Percentiles rank a stretch among this genome's conserved stretches.
phyloP scores from a whole-genome alignment of 2,329 filamentous ascomycete genomes.

The Apiospora arundinis region DNA sequence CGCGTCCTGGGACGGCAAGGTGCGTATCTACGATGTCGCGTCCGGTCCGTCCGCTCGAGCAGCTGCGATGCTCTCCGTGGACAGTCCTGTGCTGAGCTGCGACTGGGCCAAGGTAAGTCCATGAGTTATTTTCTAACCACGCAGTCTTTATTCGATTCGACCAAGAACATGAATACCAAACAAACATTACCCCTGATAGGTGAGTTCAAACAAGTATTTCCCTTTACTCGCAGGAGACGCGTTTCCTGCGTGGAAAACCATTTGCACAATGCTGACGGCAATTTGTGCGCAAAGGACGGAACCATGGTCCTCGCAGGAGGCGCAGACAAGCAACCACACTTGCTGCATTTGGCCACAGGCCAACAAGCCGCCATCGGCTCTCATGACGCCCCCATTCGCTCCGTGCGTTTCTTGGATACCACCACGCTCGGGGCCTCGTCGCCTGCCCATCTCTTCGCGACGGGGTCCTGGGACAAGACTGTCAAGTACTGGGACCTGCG shows the following conservation, averaged over 20 bases:
- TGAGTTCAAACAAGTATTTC: constrained; percentile 25
- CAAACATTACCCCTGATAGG: constrained; percentile 34
- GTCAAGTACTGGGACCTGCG: constrained; percentile 64
- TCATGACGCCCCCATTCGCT: constrained; percentile 41
- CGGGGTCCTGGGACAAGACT: constrained; percentile 61
- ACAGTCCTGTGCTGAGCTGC: constrained; percentile 41
- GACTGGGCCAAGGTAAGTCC: constrained; percentile 47
- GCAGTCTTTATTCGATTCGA: constrained; percentile 29
- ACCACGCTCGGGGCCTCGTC: constrained; percentile 27
- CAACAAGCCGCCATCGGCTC: constrained; percentile 35
- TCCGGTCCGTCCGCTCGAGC: constrained; percentile 31
- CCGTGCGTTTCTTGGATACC: constrained; percentile 41
- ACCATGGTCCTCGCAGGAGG: constrained; percentile 39
- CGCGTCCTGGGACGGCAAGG: constrained; percentile 44
- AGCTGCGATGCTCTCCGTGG: constrained; percentile 33
- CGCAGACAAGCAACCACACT: constrained; percentile 40
- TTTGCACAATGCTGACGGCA: constrained; percentile 22
- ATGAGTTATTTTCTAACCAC: constrained; percentile 36
- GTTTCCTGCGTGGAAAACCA: neutral
- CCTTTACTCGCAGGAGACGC: neutral
- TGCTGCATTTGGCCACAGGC: constrained; percentile 39
- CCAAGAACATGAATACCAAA: constrained; percentile 27
- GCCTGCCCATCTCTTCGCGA: constrained; percentile 36
- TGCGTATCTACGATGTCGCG: constrained; percentile 44
- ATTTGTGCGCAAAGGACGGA: constrained; percentile 40